Conservation (phyloP, 1,284 basidiomycete species). For the Austroboletus niveus region DNA sequence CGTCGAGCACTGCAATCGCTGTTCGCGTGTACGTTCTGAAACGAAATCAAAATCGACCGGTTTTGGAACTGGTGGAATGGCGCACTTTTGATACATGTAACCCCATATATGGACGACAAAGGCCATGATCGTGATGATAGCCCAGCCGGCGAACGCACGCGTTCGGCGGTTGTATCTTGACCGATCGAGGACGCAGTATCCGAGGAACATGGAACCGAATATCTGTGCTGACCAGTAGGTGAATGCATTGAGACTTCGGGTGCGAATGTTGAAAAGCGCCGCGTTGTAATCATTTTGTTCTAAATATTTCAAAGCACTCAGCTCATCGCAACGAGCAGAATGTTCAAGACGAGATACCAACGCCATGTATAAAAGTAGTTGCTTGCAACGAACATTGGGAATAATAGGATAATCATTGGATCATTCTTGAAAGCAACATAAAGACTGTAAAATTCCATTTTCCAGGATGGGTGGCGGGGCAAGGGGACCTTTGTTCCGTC, state of each 20-base stretch:
- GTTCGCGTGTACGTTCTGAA: slow-evolving; percentile 49
- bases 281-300: slow-evolving; percentile 53
- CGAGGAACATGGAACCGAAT: slow-evolving; percentile 39
- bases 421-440: slow-evolving; percentile 54
- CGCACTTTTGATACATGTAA: slow-evolving; percentile 52
- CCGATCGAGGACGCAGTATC: slow-evolving; percentile 29
- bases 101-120: slow-evolving; percentile 52
- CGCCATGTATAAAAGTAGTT: slow-evolving; percentile 68
- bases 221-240: slow-evolving; percentile 42
- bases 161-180: slow-evolving; percentile 41
- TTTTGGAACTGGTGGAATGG: background rate
- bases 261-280: slow-evolving; percentile 50
- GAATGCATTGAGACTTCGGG: slow-evolving; percentile 38
- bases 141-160: slow-evolving; percentile 52
- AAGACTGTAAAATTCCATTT: slow-evolving; percentile 50
- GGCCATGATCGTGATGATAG: slow-evolving; percentile 46
- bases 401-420: slow-evolving; percentile 56
- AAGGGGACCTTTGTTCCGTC: slow-evolving; percentile 69
- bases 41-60: slow-evolving; percentile 1
- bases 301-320: slow-evolving; percentile 15
- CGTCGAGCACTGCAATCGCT: slow-evolving; percentile 16
- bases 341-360: slow-evolving; percentile 10
- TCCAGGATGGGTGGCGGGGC: slow-evolving; percentile 69
- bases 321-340: background rate
- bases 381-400: slow-evolving; percentile 70